A percentile compares a stretch with the other conserved stretches of the same genome.
Evolutionary conservation across 2,329 filamentous ascomycete genomes (phyloP).

Genomic region (Talaromyces pinophilus): DNA sequence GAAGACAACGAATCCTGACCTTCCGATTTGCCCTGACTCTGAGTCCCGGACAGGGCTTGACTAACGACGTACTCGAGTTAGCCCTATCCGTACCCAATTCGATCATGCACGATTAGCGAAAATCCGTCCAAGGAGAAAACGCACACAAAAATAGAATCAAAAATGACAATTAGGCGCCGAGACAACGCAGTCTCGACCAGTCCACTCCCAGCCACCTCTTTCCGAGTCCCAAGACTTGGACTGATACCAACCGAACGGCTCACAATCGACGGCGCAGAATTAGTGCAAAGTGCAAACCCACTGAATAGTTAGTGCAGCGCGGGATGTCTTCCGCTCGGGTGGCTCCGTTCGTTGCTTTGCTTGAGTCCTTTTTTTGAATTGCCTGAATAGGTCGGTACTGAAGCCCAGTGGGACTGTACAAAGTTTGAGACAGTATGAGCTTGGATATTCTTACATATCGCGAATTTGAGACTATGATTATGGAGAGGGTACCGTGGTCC

Average conservation of each 20-base stretch:
- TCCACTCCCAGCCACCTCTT: constrained; percentile 4
- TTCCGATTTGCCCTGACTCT: constrained; percentile 2
- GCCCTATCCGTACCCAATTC: not conserved
- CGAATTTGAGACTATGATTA: not conserved
- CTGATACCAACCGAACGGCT: constrained; percentile 5
- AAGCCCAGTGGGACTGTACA: not conserved
- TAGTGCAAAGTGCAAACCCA: not conserved
- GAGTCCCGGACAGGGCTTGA: not conserved
- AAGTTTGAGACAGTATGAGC: not conserved
- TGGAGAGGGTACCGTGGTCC: not conserved
- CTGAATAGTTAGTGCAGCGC: not conserved
- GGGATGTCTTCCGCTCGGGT: constrained; percentile 9
- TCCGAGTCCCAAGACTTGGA: not conserved
- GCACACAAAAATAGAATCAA: constrained; percentile 8
- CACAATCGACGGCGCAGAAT: not conserved
- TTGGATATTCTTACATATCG: constrained; percentile 1
- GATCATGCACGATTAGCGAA: constrained; percentile 2
- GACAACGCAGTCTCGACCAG: constrained; percentile 2
- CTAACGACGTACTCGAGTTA: not conserved
- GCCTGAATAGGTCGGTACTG: constrained; percentile 15
- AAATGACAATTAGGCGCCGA: not conserved
- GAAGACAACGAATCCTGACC: not conserved
- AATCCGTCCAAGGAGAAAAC: not conserved
- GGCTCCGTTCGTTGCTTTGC: not conserved
- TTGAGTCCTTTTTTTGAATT: not conserved